Evolutionary conservation across 2,329 filamentous ascomycete genomes (phyloP).

Genomic region (Hypoxylon sp.): DNA sequence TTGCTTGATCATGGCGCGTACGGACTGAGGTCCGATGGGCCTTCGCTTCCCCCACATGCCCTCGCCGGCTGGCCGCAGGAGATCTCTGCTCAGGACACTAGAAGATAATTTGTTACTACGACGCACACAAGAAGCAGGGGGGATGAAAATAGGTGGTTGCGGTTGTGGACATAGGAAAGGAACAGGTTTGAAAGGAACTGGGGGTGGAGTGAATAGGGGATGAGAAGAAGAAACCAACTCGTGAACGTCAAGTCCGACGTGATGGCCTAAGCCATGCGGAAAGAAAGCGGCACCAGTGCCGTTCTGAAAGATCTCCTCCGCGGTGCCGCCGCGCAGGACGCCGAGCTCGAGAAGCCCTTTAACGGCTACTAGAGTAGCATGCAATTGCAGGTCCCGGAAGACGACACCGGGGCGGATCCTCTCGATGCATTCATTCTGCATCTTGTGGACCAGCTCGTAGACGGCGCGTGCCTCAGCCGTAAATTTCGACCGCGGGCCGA

Average conservation of each 20-base stretch:
- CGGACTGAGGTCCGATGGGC: slow-evolving; percentile 52
- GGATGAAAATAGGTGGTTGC: neutral
- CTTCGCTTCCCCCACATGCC: slow-evolving; percentile 53
- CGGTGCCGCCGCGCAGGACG: slow-evolving; percentile 75
- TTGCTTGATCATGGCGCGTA: slow-evolving; percentile 53
- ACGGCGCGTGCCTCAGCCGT: slow-evolving; percentile 78
- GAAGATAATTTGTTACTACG: slow-evolving; percentile 25
- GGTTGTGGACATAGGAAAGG: slow-evolving; percentile 24
- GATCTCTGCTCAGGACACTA: slow-evolving; percentile 53
- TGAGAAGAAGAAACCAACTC: slow-evolving; percentile 57
- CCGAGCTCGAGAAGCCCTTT: slow-evolving; percentile 79
- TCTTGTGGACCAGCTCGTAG: slow-evolving; percentile 82
- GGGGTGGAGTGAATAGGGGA: slow-evolving; percentile 21
- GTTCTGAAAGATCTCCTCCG: slow-evolving; percentile 65
- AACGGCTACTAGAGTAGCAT: slow-evolving; percentile 80
- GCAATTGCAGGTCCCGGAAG: slow-evolving; percentile 80
- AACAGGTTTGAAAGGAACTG: slow-evolving; percentile 27
- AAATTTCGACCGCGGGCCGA: slow-evolving; percentile 68
- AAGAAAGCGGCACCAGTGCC: slow-evolving; percentile 75
- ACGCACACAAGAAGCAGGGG: slow-evolving; percentile 7
- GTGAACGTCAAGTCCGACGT: slow-evolving; percentile 76
- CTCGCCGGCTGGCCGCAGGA: slow-evolving; percentile 51
- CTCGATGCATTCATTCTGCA: slow-evolving; percentile 83
- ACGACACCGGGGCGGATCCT: slow-evolving; percentile 77
- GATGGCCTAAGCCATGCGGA: slow-evolving; percentile 75